Conservation (phyloP, 148 eudicot species). For the Amaranthus cruentus region DNA sequence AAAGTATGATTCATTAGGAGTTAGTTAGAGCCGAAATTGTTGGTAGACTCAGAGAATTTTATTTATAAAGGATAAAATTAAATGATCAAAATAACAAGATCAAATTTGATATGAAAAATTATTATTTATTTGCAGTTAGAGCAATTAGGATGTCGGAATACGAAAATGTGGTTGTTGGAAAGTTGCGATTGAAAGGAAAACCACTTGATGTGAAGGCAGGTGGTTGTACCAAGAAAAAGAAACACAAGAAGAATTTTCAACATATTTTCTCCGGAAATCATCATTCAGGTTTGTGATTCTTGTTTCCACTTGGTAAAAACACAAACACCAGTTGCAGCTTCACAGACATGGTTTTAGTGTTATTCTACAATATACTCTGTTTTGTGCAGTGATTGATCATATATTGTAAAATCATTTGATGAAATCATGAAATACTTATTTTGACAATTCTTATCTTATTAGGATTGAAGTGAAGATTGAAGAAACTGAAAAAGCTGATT, state of each 20-base stretch:
- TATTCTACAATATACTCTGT: not conserved
- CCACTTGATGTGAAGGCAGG: conserved; percentile 64
- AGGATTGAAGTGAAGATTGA: conserved; percentile 27
- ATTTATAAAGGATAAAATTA: no score
- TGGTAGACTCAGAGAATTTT: not conserved
- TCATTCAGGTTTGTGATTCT: conserved; percentile 38
- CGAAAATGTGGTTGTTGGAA: conserved; percentile 59
- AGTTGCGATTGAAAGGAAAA: conserved; percentile 74
- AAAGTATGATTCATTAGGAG: not conserved
- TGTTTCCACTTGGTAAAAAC: not conserved
- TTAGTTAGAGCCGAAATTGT: not conserved
- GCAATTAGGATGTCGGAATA: conserved; percentile 51
- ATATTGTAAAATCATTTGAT: not conserved
- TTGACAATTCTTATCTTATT: conserved; percentile 16
- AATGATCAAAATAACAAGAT: not conserved
- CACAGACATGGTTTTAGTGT: not conserved
- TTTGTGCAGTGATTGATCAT: not conserved
- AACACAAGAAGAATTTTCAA: conserved; percentile 39
- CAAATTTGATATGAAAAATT: not conserved
- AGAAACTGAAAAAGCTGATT: conserved; percentile 18
- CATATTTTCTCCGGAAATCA: conserved; percentile 23
- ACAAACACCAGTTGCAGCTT: not conserved
- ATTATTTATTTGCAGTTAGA: not conserved
- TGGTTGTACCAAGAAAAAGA: conserved; percentile 57
- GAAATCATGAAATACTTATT: not conserved